Conservation (phyloP, 768 basidiomycete species). For the Boletellus ananas region DNA sequence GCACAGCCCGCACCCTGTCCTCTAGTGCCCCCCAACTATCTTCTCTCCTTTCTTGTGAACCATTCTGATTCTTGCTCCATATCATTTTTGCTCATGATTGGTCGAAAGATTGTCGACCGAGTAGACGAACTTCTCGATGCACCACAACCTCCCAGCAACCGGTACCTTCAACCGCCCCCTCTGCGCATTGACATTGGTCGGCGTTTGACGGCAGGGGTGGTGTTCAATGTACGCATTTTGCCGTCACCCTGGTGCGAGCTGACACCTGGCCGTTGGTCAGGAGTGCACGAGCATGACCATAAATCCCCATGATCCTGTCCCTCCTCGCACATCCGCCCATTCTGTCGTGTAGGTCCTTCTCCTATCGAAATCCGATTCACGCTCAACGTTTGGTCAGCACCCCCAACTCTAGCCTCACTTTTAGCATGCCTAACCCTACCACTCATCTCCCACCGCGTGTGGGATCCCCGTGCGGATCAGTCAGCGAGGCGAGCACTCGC, state of each 20-base stretch:
- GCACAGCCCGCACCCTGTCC: slow-evolving; percentile 4
- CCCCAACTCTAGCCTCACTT: slow-evolving; percentile 16
- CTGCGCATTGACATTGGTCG: slow-evolving; percentile 16
- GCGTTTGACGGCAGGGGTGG: slow-evolving; percentile 1
- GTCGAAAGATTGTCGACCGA: slow-evolving; percentile 24
- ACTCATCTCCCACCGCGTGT: slow-evolving; percentile 1
- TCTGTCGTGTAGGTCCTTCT: slow-evolving; percentile 19
- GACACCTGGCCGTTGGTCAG: slow-evolving; percentile 12
- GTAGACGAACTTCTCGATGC: slow-evolving; percentile 22
- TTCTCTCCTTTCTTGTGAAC: slow-evolving; percentile 18
- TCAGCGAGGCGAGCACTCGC: slow-evolving; percentile 27
- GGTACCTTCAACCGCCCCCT: slow-evolving; percentile 8
- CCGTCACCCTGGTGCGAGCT: not conserved
- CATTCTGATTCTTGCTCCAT: slow-evolving; percentile 8
- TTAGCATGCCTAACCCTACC: slow-evolving; percentile 17
- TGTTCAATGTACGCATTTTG: slow-evolving; percentile 12
- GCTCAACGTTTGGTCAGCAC: slow-evolving; percentile 19
- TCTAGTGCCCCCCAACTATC: slow-evolving; percentile 12
- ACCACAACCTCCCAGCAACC: not conserved
- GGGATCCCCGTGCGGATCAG: slow-evolving; percentile 27
- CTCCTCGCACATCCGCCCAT: slow-evolving; percentile 2
- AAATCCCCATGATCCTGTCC: slow-evolving; percentile 1
- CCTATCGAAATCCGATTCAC: slow-evolving; percentile 11
- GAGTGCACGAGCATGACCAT: slow-evolving; percentile 19
- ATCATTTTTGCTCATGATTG: slow-evolving; percentile 23